Conservation (phyloP, 495 filamentous ascomycete genomes). For the Penicillium chermesinum region DNA sequence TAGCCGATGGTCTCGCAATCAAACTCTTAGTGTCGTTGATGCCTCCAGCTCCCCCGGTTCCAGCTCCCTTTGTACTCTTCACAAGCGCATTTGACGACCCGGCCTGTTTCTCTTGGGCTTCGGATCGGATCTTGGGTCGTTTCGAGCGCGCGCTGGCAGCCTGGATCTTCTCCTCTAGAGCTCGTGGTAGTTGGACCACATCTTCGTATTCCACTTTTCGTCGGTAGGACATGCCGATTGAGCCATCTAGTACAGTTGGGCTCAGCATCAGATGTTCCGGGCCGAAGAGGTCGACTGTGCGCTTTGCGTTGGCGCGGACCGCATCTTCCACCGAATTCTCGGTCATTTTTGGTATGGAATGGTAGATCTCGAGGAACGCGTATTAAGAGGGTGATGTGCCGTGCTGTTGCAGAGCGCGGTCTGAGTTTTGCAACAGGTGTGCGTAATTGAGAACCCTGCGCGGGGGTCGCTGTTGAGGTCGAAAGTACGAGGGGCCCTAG, state of each 20-base stretch:
- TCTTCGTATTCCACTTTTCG: constrained; percentile 76
- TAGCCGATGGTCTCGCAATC: constrained; percentile 59
- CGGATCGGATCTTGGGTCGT: constrained; percentile 43
- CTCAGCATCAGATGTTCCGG: constrained; percentile 51
- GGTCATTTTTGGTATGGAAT: constrained; percentile 26
- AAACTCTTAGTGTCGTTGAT: constrained; percentile 52
- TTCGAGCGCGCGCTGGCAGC: constrained; percentile 55
- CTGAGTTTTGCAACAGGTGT: constrained; percentile 3
- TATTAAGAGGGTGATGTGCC: not conserved
- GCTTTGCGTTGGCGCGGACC: constrained; percentile 59
- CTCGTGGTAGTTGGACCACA: constrained; percentile 76
- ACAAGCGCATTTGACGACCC: constrained; percentile 44
- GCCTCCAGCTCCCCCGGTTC: constrained; percentile 25
- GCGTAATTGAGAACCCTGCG: constrained; percentile 17
- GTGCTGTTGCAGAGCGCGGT: constrained; percentile 1
- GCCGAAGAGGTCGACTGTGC: constrained; percentile 62
- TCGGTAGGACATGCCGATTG: constrained; percentile 52
- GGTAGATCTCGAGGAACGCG: constrained; percentile 9
- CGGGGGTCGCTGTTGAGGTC: not conserved
- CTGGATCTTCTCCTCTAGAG: constrained; percentile 73
- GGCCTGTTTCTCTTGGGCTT: constrained; percentile 21
- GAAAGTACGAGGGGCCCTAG: not conserved
- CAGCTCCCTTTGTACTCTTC: constrained; percentile 27
- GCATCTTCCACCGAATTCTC: constrained; percentile 35
- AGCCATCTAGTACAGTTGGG: constrained; percentile 36